Conservation (phyloP, 192 early-diverging fungal genomes). For the Podila epigama region DNA sequence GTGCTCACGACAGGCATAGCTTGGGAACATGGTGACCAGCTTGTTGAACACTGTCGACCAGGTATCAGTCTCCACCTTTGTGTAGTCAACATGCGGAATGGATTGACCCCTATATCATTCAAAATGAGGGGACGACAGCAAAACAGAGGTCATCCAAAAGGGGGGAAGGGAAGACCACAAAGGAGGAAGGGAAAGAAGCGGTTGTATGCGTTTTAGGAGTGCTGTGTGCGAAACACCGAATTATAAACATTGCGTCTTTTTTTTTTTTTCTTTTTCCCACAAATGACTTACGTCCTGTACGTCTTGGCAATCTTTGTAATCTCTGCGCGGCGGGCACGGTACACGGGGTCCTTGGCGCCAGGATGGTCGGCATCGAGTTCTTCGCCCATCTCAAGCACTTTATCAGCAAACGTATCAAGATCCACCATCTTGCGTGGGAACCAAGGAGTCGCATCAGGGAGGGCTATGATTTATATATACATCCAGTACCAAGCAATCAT, state of each 20-base stretch:
- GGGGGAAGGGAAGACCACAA: not conserved
- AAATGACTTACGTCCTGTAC: constrained; percentile 47
- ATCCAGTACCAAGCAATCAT: too few relatives aligned
- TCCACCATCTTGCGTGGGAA: constrained; percentile 94
- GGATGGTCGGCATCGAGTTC: constrained; percentile 90
- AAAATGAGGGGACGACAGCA: not conserved
- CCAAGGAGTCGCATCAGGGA: constrained; percentile 75
- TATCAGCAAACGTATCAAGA: constrained; percentile 90
- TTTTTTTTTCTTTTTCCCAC: not conserved
- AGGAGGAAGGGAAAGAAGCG: not conserved
- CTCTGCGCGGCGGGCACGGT: constrained; percentile 83
- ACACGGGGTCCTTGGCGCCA: constrained; percentile 86
- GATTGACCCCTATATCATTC: constrained; percentile 65
- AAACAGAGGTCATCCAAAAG: not conserved
- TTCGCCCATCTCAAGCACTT: constrained; percentile 91
- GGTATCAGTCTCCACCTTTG: constrained; percentile 77
- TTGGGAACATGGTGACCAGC: constrained; percentile 77
- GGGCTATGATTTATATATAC: not conserved
- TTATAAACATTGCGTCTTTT: too few relatives aligned
- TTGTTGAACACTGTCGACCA: constrained; percentile 85
- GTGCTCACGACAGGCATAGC: constrained; percentile 92
- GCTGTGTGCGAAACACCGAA: too few relatives aligned
- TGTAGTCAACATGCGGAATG: constrained; percentile 86
- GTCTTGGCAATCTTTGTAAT: constrained; percentile 87
- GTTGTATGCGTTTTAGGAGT: too few relatives aligned